phyloP scores from a whole-genome alignment of 768 basidiomycete species.

The Boletellus emodensis region DNA sequence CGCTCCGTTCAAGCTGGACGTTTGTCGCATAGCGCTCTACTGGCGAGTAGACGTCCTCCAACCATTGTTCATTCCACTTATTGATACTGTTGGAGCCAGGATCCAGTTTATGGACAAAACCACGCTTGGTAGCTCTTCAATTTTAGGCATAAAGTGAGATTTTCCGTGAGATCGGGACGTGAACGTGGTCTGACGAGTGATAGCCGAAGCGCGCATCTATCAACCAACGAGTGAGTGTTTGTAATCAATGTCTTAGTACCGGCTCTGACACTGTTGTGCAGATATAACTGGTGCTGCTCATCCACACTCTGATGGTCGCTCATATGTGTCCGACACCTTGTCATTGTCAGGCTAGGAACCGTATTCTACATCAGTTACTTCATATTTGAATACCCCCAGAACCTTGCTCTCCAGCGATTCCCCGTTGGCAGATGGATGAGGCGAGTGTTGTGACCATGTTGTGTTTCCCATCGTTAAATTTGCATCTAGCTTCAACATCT shows the following conservation, averaged over 20 bases:
- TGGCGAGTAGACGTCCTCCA: slow-evolving; percentile 33
- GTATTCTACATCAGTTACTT: slow-evolving; percentile 73
- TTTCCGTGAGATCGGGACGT: neutral
- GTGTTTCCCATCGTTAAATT: neutral
- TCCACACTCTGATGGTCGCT: neutral
- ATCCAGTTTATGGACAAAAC: slow-evolving; percentile 81
- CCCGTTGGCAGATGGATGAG: slow-evolving; percentile 83
- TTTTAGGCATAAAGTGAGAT: slow-evolving; percentile 63
- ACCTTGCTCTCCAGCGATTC: slow-evolving; percentile 65
- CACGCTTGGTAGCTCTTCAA: slow-evolving; percentile 62
- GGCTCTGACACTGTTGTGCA: slow-evolving; percentile 18
- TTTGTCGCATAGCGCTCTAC: slow-evolving; percentile 43
- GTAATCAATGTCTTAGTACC: neutral
- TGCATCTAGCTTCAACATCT: slow-evolving; percentile 53
- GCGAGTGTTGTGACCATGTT: slow-evolving; percentile 29
- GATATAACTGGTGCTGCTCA: slow-evolving; percentile 58
- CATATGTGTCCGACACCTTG: neutral
- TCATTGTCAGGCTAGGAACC: slow-evolving; percentile 57
- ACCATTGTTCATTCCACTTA: neutral
- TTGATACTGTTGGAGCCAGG: slow-evolving; percentile 31
- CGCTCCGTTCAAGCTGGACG: neutral
- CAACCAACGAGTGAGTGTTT: slow-evolving; percentile 55
- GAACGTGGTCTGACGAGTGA: neutral
- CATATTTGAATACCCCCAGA: slow-evolving; percentile 70
- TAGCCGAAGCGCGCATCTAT: slow-evolving; percentile 58